phyloP scores from a whole-genome alignment of 164 flowering plant species.

The Houttuynia cordata region DNA sequence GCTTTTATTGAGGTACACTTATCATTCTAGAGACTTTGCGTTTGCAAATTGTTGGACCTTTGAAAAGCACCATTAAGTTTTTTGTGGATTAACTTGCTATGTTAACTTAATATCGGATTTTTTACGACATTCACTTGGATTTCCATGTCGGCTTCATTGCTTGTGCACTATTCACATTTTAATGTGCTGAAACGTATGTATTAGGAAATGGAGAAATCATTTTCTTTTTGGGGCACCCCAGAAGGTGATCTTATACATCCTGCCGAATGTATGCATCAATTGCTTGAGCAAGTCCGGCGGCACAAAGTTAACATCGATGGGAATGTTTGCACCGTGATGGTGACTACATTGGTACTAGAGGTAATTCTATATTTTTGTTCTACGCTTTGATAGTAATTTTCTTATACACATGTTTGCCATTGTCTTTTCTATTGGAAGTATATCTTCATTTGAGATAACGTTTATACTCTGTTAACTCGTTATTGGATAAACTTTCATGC shows the following conservation, averaged over 20 bases:
- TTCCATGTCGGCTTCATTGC: not conserved
- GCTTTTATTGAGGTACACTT: conserved; percentile 16
- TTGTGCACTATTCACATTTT: not conserved
- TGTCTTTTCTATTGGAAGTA: no score
- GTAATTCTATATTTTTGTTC: conserved; percentile 17
- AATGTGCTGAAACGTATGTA: not conserved
- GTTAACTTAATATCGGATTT: not conserved
- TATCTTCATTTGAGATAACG: no score
- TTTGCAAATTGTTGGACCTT: not conserved
- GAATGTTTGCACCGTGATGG: conserved; percentile 76
- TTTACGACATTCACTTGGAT: not conserved
- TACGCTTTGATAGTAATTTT: no score
- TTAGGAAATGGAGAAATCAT: conserved; percentile 47
- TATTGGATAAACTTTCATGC: no score
- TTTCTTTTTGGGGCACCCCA: conserved; percentile 38
- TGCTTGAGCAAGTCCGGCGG: conserved; percentile 70
- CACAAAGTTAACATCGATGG: conserved; percentile 82
- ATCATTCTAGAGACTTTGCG: not conserved
- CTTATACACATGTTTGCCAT: no score
- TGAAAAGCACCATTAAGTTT: not conserved
- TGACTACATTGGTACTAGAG: conserved; percentile 84
- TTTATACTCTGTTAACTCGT: no score
- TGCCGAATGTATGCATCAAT: conserved; percentile 77
- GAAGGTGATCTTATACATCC: conserved; percentile 50
- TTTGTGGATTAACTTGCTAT: not conserved